Evolutionary conservation across 331 rosid genomes (phyloP).

Genomic region (Quercus tomentella): DNA sequence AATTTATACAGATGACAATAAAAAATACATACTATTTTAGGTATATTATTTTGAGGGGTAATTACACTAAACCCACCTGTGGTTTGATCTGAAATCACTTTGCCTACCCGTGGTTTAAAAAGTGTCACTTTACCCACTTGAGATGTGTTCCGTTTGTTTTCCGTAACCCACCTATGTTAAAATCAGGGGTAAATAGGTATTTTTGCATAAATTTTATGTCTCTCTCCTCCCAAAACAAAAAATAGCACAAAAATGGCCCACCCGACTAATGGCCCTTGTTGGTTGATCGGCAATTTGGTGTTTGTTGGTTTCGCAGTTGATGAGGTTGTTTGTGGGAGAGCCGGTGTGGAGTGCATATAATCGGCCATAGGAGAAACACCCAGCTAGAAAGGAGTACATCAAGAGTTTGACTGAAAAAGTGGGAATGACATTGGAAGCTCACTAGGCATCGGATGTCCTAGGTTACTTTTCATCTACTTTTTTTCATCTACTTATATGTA

Average conservation of each 20-base stretch:
- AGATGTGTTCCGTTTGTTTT: no score
- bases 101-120: no score
- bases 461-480: neutral
- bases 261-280: neutral
- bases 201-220: no score
- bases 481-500: neutral
- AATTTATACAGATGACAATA: no score
- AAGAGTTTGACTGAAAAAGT: constrained; percentile 40
- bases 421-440: constrained; percentile 25
- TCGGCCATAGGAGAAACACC: constrained; percentile 85
- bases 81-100: no score
- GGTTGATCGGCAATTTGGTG: neutral
- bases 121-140: no score
- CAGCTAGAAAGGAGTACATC: constrained; percentile 76
- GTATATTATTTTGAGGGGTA: no score
- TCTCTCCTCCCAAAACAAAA: no score
- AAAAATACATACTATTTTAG: no score
- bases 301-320: constrained; percentile 42
- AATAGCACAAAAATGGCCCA: neutral
- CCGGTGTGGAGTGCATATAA: constrained; percentile 90
- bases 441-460: neutral
- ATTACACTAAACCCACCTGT: no score
- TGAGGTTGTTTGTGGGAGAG: constrained; percentile 84
- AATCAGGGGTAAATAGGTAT: no score
- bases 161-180: no score